Conservation (phyloP, 257 asterid genomes). For the Asclepias syriaca region DNA sequence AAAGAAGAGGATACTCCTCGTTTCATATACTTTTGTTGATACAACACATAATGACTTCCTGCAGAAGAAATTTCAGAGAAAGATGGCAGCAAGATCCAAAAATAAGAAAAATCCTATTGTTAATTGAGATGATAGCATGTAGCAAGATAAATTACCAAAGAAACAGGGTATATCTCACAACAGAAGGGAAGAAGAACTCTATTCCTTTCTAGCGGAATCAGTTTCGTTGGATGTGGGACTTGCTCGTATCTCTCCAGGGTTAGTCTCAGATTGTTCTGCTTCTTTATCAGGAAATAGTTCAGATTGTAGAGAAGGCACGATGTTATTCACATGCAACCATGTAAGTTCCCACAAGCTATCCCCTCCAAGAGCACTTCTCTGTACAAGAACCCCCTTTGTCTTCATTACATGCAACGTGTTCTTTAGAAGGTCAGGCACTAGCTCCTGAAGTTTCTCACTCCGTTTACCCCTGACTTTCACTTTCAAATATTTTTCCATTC, state of each 20-base stretch:
- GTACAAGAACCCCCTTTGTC: slow-evolving; percentile 69
- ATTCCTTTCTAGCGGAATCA: slow-evolving; percentile 23
- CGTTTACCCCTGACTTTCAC: slow-evolving; percentile 64
- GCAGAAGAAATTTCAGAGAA: not conserved
- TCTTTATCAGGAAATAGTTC: slow-evolving; percentile 66
- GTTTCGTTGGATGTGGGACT: slow-evolving; percentile 19
- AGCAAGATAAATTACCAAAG: slow-evolving; percentile 20
- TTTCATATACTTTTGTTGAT: slow-evolving; percentile 10
- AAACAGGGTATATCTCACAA: slow-evolving; percentile 14
- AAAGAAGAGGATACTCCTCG: slow-evolving; percentile 17
- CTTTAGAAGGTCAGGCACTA: slow-evolving; percentile 84
- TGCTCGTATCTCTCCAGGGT: slow-evolving; percentile 20
- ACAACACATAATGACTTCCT: slow-evolving; percentile 20
- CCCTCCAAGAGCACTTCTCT: slow-evolving; percentile 75
- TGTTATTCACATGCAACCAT: slow-evolving; percentile 85
- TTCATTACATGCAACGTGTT: slow-evolving; percentile 77
- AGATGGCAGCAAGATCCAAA: slow-evolving; percentile 9
- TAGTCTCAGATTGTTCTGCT: slow-evolving; percentile 25
- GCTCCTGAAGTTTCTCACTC: slow-evolving; percentile 78
- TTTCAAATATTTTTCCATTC: slow-evolving; percentile 79
- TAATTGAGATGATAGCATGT: slow-evolving; percentile 4
- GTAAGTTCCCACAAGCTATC: slow-evolving; percentile 94
- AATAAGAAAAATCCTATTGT: not conserved
- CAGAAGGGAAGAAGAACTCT: slow-evolving; percentile 8
- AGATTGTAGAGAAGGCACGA: slow-evolving; percentile 62